phyloP scores from a whole-genome alignment of 1,284 basidiomycete species.

The Leccinum ponderosum region DNA sequence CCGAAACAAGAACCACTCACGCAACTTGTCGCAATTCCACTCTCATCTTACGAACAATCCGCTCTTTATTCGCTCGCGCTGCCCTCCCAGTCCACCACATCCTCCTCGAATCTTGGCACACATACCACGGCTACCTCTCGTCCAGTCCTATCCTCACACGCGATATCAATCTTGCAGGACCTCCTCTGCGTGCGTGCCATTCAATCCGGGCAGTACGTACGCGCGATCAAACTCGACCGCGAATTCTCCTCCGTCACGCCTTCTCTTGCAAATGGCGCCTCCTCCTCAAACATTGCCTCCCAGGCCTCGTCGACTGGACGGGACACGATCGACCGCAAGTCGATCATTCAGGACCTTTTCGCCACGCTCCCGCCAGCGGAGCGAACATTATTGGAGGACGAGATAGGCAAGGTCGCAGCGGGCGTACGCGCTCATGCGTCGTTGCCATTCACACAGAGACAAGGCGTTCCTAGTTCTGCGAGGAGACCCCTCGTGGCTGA shows the following conservation, averaged over 20 bases:
- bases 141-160: constrained; percentile 28
- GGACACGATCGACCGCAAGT: constrained; percentile 48
- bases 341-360: constrained; percentile 71
- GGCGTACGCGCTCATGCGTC: constrained; percentile 17
- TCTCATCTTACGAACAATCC: constrained; percentile 62
- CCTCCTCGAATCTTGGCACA: constrained; percentile 6
- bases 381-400: constrained; percentile 50
- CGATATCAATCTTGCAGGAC: constrained; percentile 70
- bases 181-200: constrained; percentile 80
- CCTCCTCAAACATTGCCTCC: constrained; percentile 15
- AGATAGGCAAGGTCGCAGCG: constrained; percentile 38
- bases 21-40: constrained; percentile 61
- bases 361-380: constrained; percentile 60
- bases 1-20: constrained; percentile 57
- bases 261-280: constrained; percentile 16
- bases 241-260: constrained; percentile 43
- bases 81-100: constrained; percentile 42
- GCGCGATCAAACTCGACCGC: constrained; percentile 75
- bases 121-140: constrained; percentile 11
- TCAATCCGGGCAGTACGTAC: constrained; percentile 69
- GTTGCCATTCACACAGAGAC: constrained; percentile 10
- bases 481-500: constrained; percentile 16
- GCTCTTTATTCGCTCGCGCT: constrained; percentile 58
- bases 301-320: constrained; percentile 10
- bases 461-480: constrained; percentile 5